Evolutionary conservation across 2,329 filamentous ascomycete genomes (phyloP).

Genomic region (Pseudogymnoascus sp.): DNA sequence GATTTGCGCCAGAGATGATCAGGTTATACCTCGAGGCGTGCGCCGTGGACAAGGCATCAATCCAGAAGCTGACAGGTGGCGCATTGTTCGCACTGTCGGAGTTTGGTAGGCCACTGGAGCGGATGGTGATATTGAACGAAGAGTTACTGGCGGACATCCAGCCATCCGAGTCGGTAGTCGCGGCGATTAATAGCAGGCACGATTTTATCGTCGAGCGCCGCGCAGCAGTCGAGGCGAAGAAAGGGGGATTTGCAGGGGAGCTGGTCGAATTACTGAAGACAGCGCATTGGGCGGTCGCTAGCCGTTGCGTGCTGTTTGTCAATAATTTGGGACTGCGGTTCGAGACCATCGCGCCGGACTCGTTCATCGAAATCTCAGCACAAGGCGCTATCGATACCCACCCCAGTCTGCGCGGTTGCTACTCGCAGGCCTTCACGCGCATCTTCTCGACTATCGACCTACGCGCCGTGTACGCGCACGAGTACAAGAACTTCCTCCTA

Average conservation of each 20-base stretch:
- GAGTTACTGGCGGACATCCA: constrained; percentile 64
- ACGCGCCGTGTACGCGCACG: constrained; percentile 76
- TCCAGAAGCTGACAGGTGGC: constrained; percentile 78
- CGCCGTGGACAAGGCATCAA: constrained; percentile 85
- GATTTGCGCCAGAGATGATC: constrained; percentile 85
- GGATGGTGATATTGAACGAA: constrained; percentile 75
- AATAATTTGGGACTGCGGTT: constrained; percentile 89
- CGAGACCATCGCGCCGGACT: constrained; percentile 71
- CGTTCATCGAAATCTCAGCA: constrained; percentile 76
- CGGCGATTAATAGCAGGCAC: constrained; percentile 58
- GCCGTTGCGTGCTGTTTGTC: constrained; percentile 80
- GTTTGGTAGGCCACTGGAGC: constrained; percentile 81
- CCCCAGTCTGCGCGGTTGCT: constrained; percentile 74
- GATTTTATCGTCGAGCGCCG: constrained; percentile 69
- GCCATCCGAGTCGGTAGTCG: constrained; percentile 50
- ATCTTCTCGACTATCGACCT: constrained; percentile 83
- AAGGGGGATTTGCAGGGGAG: constrained; percentile 71
- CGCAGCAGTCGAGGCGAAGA: constrained; percentile 72
- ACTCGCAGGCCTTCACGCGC: constrained; percentile 67
- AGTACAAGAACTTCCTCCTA: constrained; percentile 77
- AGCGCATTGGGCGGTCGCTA: constrained; percentile 95
- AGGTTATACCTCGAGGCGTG: constrained; percentile 84
- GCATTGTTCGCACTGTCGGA: constrained; percentile 83
- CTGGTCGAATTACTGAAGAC: constrained; percentile 68
- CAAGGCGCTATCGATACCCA: constrained; percentile 83